A percentile compares a stretch with the other conserved stretches of the same genome.
phyloP scores from a whole-genome alignment of 2,329 filamentous ascomycete species.

The Calycina marina region DNA sequence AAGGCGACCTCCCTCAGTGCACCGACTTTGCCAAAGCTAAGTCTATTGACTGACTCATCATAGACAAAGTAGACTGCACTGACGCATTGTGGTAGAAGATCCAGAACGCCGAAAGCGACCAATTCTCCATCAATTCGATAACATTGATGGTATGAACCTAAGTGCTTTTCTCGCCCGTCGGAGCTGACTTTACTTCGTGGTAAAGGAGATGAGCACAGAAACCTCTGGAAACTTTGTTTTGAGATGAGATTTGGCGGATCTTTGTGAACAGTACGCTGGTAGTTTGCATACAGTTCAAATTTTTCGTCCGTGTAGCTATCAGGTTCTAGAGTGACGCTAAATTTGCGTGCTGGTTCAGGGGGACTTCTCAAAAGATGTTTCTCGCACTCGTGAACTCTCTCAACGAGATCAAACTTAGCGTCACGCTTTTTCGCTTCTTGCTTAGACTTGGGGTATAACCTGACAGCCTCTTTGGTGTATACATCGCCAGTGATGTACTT shows the following conservation, averaged over 20 bases:
- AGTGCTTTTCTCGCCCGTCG: slow-evolving; percentile 35
- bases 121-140: slow-evolving; percentile 64
- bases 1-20: slow-evolving; percentile 60
- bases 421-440: slow-evolving; percentile 48
- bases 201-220: slow-evolving; percentile 60
- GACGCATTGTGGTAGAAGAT: slow-evolving; percentile 61
- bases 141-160: slow-evolving; percentile 72
- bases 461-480: slow-evolving; percentile 50
- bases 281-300: slow-evolving; percentile 56
- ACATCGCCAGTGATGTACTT: slow-evolving; percentile 51
- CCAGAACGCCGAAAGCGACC: slow-evolving; percentile 62
- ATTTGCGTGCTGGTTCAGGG: slow-evolving; percentile 49
- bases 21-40: slow-evolving; percentile 60
- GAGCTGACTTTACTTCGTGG: slow-evolving; percentile 27
- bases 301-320: slow-evolving; percentile 65
- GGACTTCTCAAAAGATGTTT: slow-evolving; percentile 29
- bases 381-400: slow-evolving; percentile 58
- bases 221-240: slow-evolving; percentile 48
- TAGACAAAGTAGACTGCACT: slow-evolving; percentile 79
- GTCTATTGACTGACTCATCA: slow-evolving; percentile 55
- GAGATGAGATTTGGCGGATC: slow-evolving; percentile 47
- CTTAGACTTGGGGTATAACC: slow-evolving; percentile 50
- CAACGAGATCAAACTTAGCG: slow-evolving; percentile 50
- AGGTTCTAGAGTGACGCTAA: slow-evolving; percentile 56
- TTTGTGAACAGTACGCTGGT: slow-evolving; percentile 59